phyloP scores from a whole-genome alignment of 1,284 basidiomycete genomes.

The Sporisorium scitamineum region DNA sequence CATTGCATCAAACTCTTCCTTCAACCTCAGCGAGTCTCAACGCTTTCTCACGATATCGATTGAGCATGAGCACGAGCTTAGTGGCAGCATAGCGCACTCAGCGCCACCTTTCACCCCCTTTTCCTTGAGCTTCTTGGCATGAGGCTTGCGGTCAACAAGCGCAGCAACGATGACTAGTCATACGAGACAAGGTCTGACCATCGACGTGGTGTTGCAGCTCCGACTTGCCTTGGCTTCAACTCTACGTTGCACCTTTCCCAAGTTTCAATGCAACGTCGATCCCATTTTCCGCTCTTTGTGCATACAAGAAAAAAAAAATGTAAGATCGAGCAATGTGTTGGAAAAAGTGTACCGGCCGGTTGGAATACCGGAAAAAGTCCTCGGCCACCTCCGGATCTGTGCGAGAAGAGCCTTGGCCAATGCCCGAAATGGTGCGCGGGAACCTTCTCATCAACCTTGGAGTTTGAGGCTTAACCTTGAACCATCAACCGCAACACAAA shows the following conservation, averaged over 20 bases:
- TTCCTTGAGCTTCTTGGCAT: not conserved
- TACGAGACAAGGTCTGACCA: not conserved
- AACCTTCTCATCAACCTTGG: not conserved
- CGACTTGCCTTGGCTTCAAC: constrained; percentile 29
- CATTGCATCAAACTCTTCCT: no score
- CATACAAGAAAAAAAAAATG: constrained; percentile 2
- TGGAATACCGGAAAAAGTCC: not conserved
- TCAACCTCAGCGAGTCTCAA: no score
- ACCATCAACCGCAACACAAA: not conserved
- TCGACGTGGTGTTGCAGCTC: constrained; percentile 18
- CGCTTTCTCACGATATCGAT: no score
- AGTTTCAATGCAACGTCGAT: constrained; percentile 17
- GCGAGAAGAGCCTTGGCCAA: not conserved
- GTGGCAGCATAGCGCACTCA: no score
- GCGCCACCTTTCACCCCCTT: not conserved
- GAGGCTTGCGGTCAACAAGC: not conserved
- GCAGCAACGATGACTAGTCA: no score
- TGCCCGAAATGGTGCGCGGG: constrained; percentile 1
- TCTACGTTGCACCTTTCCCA: constrained; percentile 12
- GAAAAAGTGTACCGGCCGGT: constrained; percentile 7
- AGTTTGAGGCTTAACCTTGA: not conserved
- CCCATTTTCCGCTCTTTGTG: not conserved
- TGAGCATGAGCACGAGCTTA: not conserved
- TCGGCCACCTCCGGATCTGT: constrained; percentile 13
- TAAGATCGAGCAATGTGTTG: constrained; percentile 5